phyloP scores from a whole-genome alignment of 306 rosid species.

The Castanospermum australe region DNA sequence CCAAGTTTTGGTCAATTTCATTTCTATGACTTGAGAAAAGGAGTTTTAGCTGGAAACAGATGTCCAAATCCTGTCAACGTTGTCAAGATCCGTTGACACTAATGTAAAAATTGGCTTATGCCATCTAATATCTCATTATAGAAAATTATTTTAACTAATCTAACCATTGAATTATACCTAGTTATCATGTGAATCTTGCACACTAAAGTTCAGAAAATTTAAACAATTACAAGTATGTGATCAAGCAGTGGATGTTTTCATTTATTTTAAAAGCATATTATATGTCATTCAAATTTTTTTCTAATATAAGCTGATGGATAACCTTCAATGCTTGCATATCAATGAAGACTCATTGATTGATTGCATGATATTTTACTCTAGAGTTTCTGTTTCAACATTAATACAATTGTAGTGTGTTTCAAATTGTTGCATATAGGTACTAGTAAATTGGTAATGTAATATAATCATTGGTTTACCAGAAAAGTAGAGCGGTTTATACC shows the following conservation, averaged over 20 bases:
- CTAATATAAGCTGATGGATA: too few species aligned
- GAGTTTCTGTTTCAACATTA: neutral
- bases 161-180: neutral
- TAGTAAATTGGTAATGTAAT: neutral
- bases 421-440: constrained; percentile 1
- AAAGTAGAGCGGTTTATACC: constrained; percentile 47
- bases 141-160: constrained; percentile 10
- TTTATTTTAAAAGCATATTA: too few species aligned
- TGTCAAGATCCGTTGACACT: neutral
- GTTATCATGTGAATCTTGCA: neutral
- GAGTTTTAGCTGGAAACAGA: neutral
- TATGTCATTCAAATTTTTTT: too few species aligned
- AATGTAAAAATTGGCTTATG: neutral
- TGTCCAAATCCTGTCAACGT: neutral
- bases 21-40: neutral
- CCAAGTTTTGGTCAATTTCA: neutral
- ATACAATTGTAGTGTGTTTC: neutral
- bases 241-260: too few species aligned
- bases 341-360: neutral
- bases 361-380: neutral
- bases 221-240: neutral
- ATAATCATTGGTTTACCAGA: neutral
- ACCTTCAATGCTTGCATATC: neutral
- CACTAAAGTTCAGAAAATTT: constrained; percentile 12
- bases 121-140: neutral